Conservation (phyloP, 2,329 filamentous ascomycete species). For the Biscogniauxia mediterranea region DNA sequence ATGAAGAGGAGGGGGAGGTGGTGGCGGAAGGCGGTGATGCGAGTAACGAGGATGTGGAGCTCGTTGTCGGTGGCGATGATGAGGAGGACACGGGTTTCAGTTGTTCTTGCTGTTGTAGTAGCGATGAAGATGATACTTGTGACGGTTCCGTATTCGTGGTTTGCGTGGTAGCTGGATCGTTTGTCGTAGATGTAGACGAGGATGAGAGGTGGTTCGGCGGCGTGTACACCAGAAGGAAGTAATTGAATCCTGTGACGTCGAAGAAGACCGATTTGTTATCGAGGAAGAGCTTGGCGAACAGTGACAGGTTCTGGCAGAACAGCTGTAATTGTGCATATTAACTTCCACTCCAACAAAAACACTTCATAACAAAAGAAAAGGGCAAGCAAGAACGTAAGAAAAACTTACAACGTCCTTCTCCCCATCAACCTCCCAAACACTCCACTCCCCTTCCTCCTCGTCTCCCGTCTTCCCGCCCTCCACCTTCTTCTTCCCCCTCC, state of each 20-base stretch:
- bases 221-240: conserved; percentile 84
- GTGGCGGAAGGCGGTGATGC: no score
- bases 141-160: background rate
- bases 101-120: background rate
- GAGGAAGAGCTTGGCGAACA: conserved; percentile 96
- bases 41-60: conserved; percentile 7
- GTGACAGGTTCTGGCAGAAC: conserved; percentile 91
- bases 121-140: background rate
- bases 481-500: conserved; percentile 30
- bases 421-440: conserved; percentile 90
- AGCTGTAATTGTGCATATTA: conserved; percentile 45
- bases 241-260: conserved; percentile 90
- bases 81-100: background rate
- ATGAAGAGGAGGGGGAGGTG: background rate
- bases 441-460: conserved; percentile 69
- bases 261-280: conserved; percentile 99
- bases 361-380: background rate
- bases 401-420: conserved; percentile 69
- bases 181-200: background rate
- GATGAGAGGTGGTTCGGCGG: conserved; percentile 31
- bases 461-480: conserved; percentile 35
- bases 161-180: background rate
- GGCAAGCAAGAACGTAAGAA: background rate
- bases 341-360: background rate
- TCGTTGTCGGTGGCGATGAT: no score